Base-by-base conservation (phyloP, 768 basidiomycete species). In the Collybia sordida region DNA sequence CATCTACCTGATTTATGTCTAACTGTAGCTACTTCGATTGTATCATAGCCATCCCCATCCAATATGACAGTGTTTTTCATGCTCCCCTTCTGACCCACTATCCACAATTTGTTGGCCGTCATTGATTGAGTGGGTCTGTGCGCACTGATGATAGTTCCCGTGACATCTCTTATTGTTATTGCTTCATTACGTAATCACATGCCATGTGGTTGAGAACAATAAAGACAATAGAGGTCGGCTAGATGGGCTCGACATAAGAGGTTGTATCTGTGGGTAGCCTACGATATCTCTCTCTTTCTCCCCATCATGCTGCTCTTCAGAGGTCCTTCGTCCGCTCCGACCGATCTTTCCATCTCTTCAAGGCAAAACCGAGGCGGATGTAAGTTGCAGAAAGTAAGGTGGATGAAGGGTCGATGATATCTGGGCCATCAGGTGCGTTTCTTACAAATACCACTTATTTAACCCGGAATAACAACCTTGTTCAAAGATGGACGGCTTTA, bases 161-260 rank as follows among this genome's bases (percentile, higher is more conserved):
- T 31, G 31, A 31, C 31, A 22, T 44, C 45, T 34, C 23, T 47
- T 34, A 3, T 60, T 68, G 68, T 70, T 70, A 67, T 70, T 57
- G 40, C 45, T 17, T 46, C 51, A 51, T 64, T 66, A 70, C 49
- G 53, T 66, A 54, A 62, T 40, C 42, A 42, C 18, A 51, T 36
- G 24, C 39, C 46, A 36, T 52, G 22, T 39, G 36, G 49, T 37
- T 45, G 53, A 60, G 61, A 60, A 68, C 65, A 67, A 65, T 67
- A 63, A 59, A 61, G 61, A 62, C 62, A 61, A 66, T 58, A 59
- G 55, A 52, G 57, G 37, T 46, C 40, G 50, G 52, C 51, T 47
- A 49, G 36, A 42, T 36, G 22, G 45, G 44, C 48, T 51, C 54
- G 57, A 59, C 59, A 59, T 59, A 67, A 59, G 27, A 31, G 57